Evolutionary conservation across 2,329 filamentous ascomycete genomes (phyloP).

Genomic region (Microcera coccophila): DNA sequence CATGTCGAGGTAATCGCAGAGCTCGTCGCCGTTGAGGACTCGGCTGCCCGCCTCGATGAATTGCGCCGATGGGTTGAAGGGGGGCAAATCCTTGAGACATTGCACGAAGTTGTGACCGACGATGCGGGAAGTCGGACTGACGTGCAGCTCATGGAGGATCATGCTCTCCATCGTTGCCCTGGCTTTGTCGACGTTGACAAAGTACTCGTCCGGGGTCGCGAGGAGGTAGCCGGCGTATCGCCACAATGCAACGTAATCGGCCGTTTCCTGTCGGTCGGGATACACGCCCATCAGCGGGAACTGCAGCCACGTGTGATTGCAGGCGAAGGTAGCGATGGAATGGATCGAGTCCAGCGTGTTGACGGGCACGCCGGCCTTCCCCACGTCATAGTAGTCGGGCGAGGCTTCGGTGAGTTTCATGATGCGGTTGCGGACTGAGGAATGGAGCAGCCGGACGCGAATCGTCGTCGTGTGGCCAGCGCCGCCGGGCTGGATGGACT

Average conservation of each 20-base stretch:
- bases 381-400: conserved; percentile 58
- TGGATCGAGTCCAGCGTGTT: conserved; percentile 63
- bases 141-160: conserved; percentile 31
- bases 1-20: conserved; percentile 35
- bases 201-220: conserved; percentile 26
- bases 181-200: conserved; percentile 21
- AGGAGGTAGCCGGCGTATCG: conserved; percentile 31
- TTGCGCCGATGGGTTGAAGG: conserved; percentile 31
- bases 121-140: conserved; percentile 32
- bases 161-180: conserved; percentile 34
- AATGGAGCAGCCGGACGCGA: conserved; percentile 62
- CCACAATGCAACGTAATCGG: conserved; percentile 61
- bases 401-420: conserved; percentile 50
- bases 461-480: conserved; percentile 58
- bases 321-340: conserved; percentile 62
- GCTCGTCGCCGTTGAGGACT: conserved; percentile 35
- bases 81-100: conserved; percentile 34
- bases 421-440: conserved; percentile 60
- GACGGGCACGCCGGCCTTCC: conserved; percentile 58
- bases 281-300: conserved; percentile 62
- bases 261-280: conserved; percentile 52
- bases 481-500: conserved; percentile 58
- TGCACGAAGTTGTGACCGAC: conserved; percentile 39
- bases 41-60: conserved; percentile 38
- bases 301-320: conserved; percentile 57